A percentile compares a stretch with the other conserved stretches of the same genome.
phyloP scores from a whole-genome alignment of 202 grass and related monocot species.

The Dendrocalamus latiflorus region DNA sequence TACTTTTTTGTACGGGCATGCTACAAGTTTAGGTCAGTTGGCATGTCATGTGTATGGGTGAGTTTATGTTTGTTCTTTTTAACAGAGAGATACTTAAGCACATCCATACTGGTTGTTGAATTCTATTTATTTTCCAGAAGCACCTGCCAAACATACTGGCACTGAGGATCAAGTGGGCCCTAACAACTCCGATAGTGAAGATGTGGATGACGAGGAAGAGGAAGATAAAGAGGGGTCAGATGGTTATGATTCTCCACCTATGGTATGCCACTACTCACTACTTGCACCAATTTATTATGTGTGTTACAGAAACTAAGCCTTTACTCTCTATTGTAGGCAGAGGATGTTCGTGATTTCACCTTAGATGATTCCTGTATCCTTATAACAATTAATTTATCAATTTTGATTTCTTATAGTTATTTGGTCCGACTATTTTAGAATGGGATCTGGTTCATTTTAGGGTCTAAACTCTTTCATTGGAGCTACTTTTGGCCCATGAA shows the following conservation, averaged over 20 bases:
- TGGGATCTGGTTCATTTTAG: background rate
- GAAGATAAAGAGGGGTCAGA: too few relatives aligned
- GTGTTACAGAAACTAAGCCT: too few relatives aligned
- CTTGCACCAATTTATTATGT: too few relatives aligned
- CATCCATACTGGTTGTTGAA: slow-evolving; percentile 18
- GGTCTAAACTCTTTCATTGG: background rate
- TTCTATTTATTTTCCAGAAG: slow-evolving; percentile 34
- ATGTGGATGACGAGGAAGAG: too few relatives aligned
- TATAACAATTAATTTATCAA: slow-evolving; percentile 12
- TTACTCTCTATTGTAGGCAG: too few relatives aligned
- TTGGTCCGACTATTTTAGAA: background rate
- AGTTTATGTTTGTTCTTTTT: background rate
- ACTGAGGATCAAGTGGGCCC: too few relatives aligned
- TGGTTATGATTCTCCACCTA: too few relatives aligned
- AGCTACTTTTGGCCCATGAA: too few relatives aligned
- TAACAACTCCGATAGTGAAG: too few relatives aligned
- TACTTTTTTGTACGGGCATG: slow-evolving; percentile 8
- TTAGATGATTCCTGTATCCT: slow-evolving; percentile 51
- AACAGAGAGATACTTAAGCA: background rate
- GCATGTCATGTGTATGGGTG: background rate
- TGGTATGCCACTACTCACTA: too few relatives aligned
- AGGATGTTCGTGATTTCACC: slow-evolving; percentile 34
- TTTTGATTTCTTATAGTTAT: slow-evolving; percentile 11
- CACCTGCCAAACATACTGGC: slow-evolving; percentile 21
- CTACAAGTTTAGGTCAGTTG: background rate